Evolutionary conservation across 2,329 filamentous ascomycete genomes (phyloP).

Genomic region (Exophiala bonariae): DNA sequence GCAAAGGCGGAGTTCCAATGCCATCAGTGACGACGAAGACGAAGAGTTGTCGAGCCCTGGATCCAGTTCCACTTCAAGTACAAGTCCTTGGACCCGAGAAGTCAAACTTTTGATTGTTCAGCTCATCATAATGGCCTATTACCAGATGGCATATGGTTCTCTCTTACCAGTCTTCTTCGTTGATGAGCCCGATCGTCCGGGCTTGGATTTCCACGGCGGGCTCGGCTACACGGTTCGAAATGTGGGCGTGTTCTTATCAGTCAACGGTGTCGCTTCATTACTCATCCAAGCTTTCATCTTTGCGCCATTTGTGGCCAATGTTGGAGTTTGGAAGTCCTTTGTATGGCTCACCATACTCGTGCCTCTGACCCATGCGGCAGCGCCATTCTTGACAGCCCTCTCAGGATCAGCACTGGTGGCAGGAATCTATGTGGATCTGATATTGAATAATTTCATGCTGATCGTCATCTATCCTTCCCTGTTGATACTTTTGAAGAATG

Average conservation of each 20-base stretch:
- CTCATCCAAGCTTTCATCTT: constrained; percentile 62
- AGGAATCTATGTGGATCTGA: constrained; percentile 59
- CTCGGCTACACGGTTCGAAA: constrained; percentile 62
- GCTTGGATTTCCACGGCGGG: constrained; percentile 45
- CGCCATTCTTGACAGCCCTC: constrained; percentile 59
- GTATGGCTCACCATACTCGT: constrained; percentile 60
- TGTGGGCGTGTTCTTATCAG: constrained; percentile 62
- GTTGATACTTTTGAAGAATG: constrained; percentile 67
- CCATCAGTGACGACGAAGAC: too few relatives aligned
- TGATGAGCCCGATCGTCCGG: constrained; percentile 32
- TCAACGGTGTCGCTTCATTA: constrained; percentile 60
- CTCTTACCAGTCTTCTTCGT: constrained; percentile 46
- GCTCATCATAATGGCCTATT: constrained; percentile 42
- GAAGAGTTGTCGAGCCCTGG: too few relatives aligned
- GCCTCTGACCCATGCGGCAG: constrained; percentile 60
- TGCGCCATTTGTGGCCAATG: constrained; percentile 56
- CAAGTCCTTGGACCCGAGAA: not conserved
- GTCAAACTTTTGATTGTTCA: constrained; percentile 8
- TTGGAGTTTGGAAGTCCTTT: constrained; percentile 63
- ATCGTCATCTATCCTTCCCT: constrained; percentile 66
- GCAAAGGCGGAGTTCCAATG: too few relatives aligned
- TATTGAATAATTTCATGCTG: constrained; percentile 60
- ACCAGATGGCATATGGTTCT: constrained; percentile 47
- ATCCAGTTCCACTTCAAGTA: too few relatives aligned
- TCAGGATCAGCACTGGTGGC: constrained; percentile 53